phyloP scores from a whole-genome alignment of 495 filamentous ascomycete species.

The Darksidea phi region DNA sequence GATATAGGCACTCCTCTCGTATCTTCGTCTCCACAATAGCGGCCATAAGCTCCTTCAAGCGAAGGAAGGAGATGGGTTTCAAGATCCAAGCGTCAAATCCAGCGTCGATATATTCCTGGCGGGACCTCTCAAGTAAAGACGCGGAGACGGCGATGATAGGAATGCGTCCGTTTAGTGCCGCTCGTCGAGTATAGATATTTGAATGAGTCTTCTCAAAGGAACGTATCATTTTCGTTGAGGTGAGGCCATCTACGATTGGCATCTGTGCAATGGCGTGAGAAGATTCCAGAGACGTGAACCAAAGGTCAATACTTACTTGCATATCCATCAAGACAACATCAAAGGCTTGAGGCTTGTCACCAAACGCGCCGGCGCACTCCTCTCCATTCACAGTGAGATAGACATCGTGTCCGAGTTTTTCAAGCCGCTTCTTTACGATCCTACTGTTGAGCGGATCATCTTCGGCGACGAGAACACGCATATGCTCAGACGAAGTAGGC shows the following conservation, averaged over 20 bases:
- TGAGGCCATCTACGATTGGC: constrained; percentile 88
- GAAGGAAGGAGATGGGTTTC: constrained; percentile 44
- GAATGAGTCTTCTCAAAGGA: constrained; percentile 56
- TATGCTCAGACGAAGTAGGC: constrained; percentile 41
- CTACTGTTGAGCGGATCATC: constrained; percentile 92
- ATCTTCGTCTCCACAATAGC: constrained; percentile 41
- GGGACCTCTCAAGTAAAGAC: constrained; percentile 71
- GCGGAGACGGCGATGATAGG: constrained; percentile 92
- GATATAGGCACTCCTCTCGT: constrained; percentile 38
- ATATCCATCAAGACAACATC: constrained; percentile 97
- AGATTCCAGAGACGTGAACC: background rate
- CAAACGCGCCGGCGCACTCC: constrained; percentile 73
- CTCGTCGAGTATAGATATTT: constrained; percentile 49
- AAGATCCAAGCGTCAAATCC: constrained; percentile 90
- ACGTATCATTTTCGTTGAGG: constrained; percentile 80
- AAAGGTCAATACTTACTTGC: constrained; percentile 57
- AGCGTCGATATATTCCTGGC: constrained; percentile 66
- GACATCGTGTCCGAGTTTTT: constrained; percentile 75
- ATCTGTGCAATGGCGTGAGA: constrained; percentile 55
- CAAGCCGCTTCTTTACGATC: constrained; percentile 79
- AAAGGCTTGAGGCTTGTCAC: constrained; percentile 57
- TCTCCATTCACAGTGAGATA: constrained; percentile 78
- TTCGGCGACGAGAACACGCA: constrained; percentile 79
- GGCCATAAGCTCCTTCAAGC: constrained; percentile 42
- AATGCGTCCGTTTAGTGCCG: constrained; percentile 55